Conservation (phyloP, 2,329 filamentous ascomycete genomes). For the Scolecobasidium constrictum region DNA sequence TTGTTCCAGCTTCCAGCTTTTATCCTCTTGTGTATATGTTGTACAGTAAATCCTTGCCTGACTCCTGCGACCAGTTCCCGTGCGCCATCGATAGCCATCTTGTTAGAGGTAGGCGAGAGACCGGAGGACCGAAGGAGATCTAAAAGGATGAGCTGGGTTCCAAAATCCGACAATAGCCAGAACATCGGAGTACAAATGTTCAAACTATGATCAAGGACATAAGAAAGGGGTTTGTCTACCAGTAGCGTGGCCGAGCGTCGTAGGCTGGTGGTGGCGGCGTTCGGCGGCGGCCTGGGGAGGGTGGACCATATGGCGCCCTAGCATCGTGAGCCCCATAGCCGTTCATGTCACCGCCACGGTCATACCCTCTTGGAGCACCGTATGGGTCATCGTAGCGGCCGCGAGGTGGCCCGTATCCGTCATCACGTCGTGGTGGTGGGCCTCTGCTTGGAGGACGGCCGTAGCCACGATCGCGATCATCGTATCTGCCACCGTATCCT, state of each 20-base stretch:
- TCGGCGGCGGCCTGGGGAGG: background rate
- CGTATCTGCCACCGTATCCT: slow-evolving; percentile 32
- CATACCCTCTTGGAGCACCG: slow-evolving; percentile 40
- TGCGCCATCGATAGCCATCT: no score
- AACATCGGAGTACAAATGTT: background rate
- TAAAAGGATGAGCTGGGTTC: background rate
- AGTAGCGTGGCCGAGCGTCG: background rate
- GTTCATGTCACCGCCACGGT: slow-evolving; percentile 47
- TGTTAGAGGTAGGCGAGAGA: no score
- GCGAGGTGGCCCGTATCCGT: slow-evolving; percentile 51
- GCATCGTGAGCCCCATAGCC: slow-evolving; percentile 38
- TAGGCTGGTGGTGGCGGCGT: background rate
- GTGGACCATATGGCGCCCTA: background rate
- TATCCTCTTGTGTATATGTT: no score
- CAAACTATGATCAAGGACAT: background rate
- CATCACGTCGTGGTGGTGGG: slow-evolving; percentile 54
- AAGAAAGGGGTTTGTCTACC: background rate
- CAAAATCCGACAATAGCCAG: background rate
- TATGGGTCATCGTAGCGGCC: slow-evolving; percentile 66
- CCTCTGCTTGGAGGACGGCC: slow-evolving; percentile 47
- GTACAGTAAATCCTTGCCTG: no score
- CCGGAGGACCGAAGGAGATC: background rate
- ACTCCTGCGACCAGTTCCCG: no score
- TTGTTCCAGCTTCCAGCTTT: no score
- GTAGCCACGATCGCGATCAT: slow-evolving; percentile 58